Base-by-base conservation (phyloP, 2,329 filamentous ascomycete genomes). In the Epichloe typhina region DNA sequence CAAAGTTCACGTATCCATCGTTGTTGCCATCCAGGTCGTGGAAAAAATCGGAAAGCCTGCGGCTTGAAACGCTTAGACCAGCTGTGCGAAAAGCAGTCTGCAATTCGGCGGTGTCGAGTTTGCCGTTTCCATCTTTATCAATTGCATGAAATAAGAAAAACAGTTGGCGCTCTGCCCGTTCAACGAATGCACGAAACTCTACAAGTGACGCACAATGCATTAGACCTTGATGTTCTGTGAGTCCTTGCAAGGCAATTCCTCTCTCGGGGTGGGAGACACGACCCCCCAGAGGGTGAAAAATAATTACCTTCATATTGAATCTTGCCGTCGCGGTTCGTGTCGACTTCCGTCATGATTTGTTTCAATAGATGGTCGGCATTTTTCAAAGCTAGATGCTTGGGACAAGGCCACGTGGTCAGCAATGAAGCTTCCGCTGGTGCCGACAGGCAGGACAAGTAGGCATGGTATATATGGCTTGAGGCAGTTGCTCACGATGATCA, bases 101-200 rank as follows among this genome's bases (percentile, higher is more conserved):
- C 46, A 98, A 75, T 72, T 97, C 91, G n/a, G 74, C 72, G 67
- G 88, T 89, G 62, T 95, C 88, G 54, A 98, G 76, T 64, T 84
- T 85, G 40, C 91, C 91, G 66, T 95, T 86, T 56, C 82, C 74
- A 65, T 97, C 84, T 57, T 77, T 79, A 66, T 98, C 93, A 61
- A 98, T 96, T 56, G 80, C 82, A 59, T 82, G 77, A 70, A 98
- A 98, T 21, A 98, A 79, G 50, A 77, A 67, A 66, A 80, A 83
- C 12, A 98, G 79, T 66, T 96, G 84, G 53, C 79, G 79, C 67
- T 98, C 93, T 41, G 93, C 89, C 53, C 86, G 79, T 61, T 90
- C 80, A 62, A 97, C 88, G 63, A 97, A 97, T 41, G 74, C 76
- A 56, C 83, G 84, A 63, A 98, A 98, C 72, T 98, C 93, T 93